phyloP scores from a whole-genome alignment of 2,329 filamentous ascomycete species.

The Hypoxylon sp. region DNA sequence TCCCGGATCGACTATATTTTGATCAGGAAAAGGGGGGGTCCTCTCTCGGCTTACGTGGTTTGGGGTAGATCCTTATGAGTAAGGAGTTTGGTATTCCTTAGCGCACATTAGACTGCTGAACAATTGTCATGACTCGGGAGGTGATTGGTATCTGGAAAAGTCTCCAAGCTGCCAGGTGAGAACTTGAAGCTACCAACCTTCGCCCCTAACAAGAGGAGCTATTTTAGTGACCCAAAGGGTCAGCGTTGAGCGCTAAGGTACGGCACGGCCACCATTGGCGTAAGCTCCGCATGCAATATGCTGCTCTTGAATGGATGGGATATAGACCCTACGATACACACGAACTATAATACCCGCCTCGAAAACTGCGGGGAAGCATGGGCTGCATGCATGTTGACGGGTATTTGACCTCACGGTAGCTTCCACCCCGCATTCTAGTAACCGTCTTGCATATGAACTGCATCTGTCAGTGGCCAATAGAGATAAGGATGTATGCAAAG shows the following conservation, averaged over 20 bases:
- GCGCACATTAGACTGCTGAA: conserved; percentile 6
- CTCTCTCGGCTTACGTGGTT: conserved; percentile 22
- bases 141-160: conserved; percentile 5
- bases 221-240: conserved; percentile 18
- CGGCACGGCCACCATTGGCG: conserved; percentile 41
- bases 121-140: conserved; percentile 11
- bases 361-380: conserved; percentile 48
- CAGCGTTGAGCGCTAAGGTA: conserved; percentile 36
- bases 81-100: conserved; percentile 19
- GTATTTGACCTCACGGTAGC: conserved; percentile 44
- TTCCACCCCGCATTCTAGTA: conserved; percentile 52
- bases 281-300: conserved; percentile 33
- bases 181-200: conserved; percentile 25
- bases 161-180: conserved; percentile 11
- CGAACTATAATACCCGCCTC: conserved; percentile 40
- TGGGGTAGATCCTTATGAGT: conserved; percentile 2
- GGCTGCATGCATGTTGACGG: conserved; percentile 38
- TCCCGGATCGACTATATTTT: conserved; percentile 26
- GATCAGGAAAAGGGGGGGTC: conserved; percentile 16
- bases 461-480: conserved; percentile 43
- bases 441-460: conserved; percentile 40
- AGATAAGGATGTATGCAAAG: conserved; percentile 24
- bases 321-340: conserved; percentile 30
- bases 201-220: conserved; percentile 1
- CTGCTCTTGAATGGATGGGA: conserved; percentile 35